These are phyloP conservation scores for Syzygium aqueum DNA, from an alignment of 345 rosid genomes.

Conservation along the genomic window DNA sequence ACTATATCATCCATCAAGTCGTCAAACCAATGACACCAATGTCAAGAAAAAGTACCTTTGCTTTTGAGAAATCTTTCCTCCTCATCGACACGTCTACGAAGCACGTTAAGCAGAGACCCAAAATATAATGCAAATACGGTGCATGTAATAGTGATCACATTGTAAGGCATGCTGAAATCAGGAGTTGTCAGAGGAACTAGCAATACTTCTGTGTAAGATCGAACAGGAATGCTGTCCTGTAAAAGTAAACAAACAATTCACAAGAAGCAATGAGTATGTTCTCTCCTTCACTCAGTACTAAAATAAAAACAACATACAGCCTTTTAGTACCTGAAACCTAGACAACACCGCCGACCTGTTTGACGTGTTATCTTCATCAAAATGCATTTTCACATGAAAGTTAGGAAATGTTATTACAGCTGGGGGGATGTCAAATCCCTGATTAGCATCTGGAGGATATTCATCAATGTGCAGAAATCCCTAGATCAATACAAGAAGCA, in stretches of 20 bases:
- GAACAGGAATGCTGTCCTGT: conserved; percentile 59
- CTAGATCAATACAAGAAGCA: conserved; percentile 15
- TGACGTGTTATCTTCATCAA: conserved; percentile 20
- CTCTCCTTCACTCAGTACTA: background rate
- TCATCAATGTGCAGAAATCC: conserved; percentile 93
- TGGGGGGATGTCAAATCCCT: conserved; percentile 96
- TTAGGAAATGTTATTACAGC: conserved; percentile 73
- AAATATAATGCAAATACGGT: conserved; percentile 80
- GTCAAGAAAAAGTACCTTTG: conserved; percentile 40
- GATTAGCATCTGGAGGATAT: conserved; percentile 98
- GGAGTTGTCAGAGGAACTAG: conserved; percentile 93
- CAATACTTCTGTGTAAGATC: conserved; percentile 82
- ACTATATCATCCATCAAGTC: background rate
- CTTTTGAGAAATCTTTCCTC: conserved; percentile 70
- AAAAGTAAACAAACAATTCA: conserved; percentile 8
- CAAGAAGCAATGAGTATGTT: background rate
- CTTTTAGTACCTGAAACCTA: conserved; percentile 44
- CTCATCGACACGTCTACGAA: conserved; percentile 59
- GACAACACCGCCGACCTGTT: conserved; percentile 41
- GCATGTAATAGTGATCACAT: conserved; percentile 92
- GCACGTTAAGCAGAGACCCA: conserved; percentile 84
- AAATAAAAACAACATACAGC: background rate
- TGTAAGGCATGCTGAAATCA: conserved; percentile 99
- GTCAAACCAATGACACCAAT: background rate
- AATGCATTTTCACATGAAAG: conserved; percentile 38